Evolutionary conservation across 768 basidiomycete species (phyloP).

Genomic region (Russula sp.): DNA sequence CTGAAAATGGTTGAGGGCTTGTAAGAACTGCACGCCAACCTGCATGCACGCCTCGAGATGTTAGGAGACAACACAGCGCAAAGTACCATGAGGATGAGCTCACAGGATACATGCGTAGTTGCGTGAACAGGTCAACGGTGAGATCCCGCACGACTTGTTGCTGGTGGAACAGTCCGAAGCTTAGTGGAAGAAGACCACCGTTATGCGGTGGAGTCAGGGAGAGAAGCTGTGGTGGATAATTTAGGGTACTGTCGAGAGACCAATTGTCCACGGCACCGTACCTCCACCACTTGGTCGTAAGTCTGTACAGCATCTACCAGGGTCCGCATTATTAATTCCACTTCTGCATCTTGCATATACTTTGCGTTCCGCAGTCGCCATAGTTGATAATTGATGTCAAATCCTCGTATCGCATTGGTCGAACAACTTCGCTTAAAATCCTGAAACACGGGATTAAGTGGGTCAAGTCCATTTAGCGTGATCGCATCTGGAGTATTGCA

Average conservation of each 20-base stretch:
- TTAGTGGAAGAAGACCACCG: conserved; percentile 80
- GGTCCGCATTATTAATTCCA: conserved; percentile 64
- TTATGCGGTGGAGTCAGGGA: conserved; percentile 66
- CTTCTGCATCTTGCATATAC: conserved; percentile 67
- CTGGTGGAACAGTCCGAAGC: conserved; percentile 90
- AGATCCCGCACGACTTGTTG: conserved; percentile 66
- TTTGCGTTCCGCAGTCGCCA: conserved; percentile 71
- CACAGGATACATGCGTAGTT: conserved; percentile 71
- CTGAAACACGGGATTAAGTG: conserved; percentile 35
- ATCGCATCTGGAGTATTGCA: neutral
- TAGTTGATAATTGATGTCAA: conserved; percentile 85
- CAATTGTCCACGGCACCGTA: conserved; percentile 31
- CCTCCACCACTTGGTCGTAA: conserved; percentile 90
- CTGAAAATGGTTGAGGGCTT: conserved; percentile 82
- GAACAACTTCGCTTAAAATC: conserved; percentile 56
- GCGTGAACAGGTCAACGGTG: conserved; percentile 80
- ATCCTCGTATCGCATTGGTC: conserved; percentile 59
- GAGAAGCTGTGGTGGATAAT: conserved; percentile 53
- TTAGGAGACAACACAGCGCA: conserved; percentile 3
- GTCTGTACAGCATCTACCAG: conserved; percentile 65
- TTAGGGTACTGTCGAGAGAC: neutral
- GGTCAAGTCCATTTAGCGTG: neutral
- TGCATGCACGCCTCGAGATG: conserved; percentile 28
- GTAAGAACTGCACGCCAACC: conserved; percentile 75
- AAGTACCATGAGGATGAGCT: conserved; percentile 27